These are phyloP conservation scores for Aspergillus tamarii DNA, from an alignment of 2,329 filamentous ascomycete genomes.

Conservation along the genomic window DNA sequence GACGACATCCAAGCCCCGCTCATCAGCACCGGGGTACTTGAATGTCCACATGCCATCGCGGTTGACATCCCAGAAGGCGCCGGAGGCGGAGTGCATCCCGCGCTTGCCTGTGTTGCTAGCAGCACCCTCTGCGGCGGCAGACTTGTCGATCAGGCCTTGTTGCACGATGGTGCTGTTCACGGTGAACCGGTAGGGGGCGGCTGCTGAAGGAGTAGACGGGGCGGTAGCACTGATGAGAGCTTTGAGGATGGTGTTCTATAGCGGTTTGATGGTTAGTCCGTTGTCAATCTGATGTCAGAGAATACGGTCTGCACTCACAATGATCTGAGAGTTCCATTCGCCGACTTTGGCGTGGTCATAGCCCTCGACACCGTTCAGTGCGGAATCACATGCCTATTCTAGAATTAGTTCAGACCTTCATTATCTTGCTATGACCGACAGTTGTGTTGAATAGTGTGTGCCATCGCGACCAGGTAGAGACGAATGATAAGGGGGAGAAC, in stretches of 20 bases:
- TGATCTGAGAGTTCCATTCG: slow-evolving; percentile 89
- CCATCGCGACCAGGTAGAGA: too few species aligned
- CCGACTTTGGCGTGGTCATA: slow-evolving; percentile 88
- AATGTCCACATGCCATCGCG: slow-evolving; percentile 58
- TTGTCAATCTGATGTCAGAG: neutral
- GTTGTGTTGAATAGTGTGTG: neutral
- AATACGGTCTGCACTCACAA: slow-evolving; percentile 62
- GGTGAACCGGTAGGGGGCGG: slow-evolving; percentile 83
- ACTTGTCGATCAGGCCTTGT: slow-evolving; percentile 64
- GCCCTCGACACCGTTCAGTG: slow-evolving; percentile 72
- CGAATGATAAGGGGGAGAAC: slow-evolving; percentile 33
- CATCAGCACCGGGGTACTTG: slow-evolving; percentile 52
- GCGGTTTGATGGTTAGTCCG: neutral
- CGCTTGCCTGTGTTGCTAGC: slow-evolving; percentile 73
- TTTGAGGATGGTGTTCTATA: slow-evolving; percentile 45
- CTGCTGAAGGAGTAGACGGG: slow-evolving; percentile 36
- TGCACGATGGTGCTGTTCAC: slow-evolving; percentile 99
- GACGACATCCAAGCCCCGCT: slow-evolving; percentile 53
- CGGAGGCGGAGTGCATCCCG: slow-evolving; percentile 62
- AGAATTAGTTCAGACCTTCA: slow-evolving; percentile 14
- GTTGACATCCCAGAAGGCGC: slow-evolving; percentile 55
- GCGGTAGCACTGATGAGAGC: slow-evolving; percentile 47
- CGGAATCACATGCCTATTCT: slow-evolving; percentile 75
- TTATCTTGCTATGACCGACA: neutral
- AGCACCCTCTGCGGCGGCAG: slow-evolving; percentile 59